A percentile compares a stretch with the other conserved stretches of the same genome.
phyloP scores from a whole-genome alignment of 2,329 filamentous ascomycete genomes.

The Colletotrichum orbiculare region DNA sequence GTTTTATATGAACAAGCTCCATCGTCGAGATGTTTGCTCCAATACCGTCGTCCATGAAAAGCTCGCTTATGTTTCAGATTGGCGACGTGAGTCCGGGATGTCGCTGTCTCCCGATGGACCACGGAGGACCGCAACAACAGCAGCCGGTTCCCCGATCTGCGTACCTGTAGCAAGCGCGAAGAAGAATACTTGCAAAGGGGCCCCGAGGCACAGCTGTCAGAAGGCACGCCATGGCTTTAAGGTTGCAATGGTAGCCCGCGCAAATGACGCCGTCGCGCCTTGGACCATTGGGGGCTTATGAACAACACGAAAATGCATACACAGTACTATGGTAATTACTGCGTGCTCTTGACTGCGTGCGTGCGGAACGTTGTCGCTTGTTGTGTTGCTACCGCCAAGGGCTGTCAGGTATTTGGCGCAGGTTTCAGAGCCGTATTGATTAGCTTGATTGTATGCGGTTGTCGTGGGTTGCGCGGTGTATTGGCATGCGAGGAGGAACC shows the following conservation, averaged over 20 bases:
- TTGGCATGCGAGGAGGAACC: constrained; percentile 26
- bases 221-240: constrained; percentile 15
- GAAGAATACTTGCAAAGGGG: constrained; percentile 2
- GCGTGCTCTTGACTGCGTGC: too few species aligned
- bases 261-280: neutral
- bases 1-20: constrained; percentile 27
- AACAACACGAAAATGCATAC: too few species aligned
- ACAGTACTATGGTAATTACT: too few species aligned
- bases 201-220: constrained; percentile 5
- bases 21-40: constrained; percentile 20
- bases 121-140: constrained; percentile 13
- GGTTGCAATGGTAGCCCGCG: constrained; percentile 1
- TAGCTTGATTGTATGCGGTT: constrained; percentile 2
- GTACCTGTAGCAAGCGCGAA: constrained; percentile 8
- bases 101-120: constrained; percentile 22
- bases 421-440: neutral
- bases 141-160: constrained; percentile 21
- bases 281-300: neutral
- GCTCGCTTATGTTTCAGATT: constrained; percentile 34
- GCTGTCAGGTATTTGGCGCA: neutral
- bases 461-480: constrained; percentile 7
- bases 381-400: constrained; percentile 10
- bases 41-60: constrained; percentile 24
- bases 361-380: neutral
- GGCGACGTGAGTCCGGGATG: constrained; percentile 27